These are phyloP conservation scores for Cercospora zeina DNA, from an alignment of 2,329 filamentous ascomycete genomes.

Conservation along the genomic window DNA sequence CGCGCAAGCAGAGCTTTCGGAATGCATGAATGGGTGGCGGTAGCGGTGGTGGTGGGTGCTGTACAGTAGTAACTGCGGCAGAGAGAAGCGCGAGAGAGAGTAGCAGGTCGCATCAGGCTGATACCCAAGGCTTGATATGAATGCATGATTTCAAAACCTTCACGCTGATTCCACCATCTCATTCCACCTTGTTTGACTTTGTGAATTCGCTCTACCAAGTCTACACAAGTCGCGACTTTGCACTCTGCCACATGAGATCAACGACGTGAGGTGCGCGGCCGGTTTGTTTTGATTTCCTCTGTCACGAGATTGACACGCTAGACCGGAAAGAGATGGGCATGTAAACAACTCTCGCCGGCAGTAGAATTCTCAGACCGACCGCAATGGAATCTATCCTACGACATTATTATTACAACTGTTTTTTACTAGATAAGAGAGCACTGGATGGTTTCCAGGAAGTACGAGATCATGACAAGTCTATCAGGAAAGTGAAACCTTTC, in stretches of 20 bases:
- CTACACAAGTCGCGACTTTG: background rate
- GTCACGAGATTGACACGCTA: conserved; percentile 17
- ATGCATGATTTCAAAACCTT: conserved; percentile 39
- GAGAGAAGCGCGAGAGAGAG: conserved; percentile 21
- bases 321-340: conserved; percentile 6
- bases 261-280: conserved; percentile 14
- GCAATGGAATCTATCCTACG: background rate
- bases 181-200: background rate
- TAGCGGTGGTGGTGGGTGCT: conserved; percentile 23
- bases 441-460: background rate
- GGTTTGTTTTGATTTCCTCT: conserved; percentile 17
- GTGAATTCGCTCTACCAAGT: background rate
- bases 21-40: conserved; percentile 21
- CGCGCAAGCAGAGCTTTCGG: conserved; percentile 29
- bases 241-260: background rate
- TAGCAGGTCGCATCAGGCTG: conserved; percentile 30
- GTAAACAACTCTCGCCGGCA: background rate
- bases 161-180: background rate
- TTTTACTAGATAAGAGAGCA: background rate
- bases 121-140: conserved; percentile 35
- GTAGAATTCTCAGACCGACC: background rate
- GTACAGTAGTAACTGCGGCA: conserved; percentile 40
- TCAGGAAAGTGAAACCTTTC: background rate
- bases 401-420: background rate
- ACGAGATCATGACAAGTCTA: background rate